phyloP scores from a whole-genome alignment of 129 eudicot genomes.

The Helianthus tuberosus region DNA sequence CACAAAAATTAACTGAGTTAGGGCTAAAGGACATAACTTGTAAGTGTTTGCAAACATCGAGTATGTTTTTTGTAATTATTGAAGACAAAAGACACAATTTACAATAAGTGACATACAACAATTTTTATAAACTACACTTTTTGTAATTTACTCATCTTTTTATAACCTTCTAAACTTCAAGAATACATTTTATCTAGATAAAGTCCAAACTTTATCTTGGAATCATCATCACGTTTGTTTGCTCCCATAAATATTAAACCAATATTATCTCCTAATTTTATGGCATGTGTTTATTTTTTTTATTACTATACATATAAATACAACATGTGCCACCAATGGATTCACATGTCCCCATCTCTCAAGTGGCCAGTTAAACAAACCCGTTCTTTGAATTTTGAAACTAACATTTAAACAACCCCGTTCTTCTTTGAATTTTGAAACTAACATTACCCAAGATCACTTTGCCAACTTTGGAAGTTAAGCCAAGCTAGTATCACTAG shows the following conservation, averaged over 20 bases:
- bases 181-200: conserved; percentile 6
- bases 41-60: too few relatives aligned
- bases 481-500: conserved; percentile 7
- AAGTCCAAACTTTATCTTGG: conserved; percentile 11
- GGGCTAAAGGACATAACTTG: too few relatives aligned
- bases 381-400: conserved; percentile 16
- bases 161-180: conserved; percentile 5
- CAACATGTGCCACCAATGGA: conserved; percentile 21
- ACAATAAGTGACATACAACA: too few relatives aligned
- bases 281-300: conserved; percentile 31
- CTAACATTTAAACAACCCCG: background rate
- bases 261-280: conserved; percentile 18
- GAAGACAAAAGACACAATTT: too few relatives aligned
- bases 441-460: conserved; percentile 21
- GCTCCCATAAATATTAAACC: conserved; percentile 6
- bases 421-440: conserved; percentile 23
- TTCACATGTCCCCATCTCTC: conserved; percentile 30
- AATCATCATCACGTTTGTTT: conserved; percentile 26
- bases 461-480: conserved; percentile 23
- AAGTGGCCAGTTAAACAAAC: conserved; percentile 29
- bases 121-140: too few relatives aligned
- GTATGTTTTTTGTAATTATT: too few relatives aligned
- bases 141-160: too few relatives aligned
- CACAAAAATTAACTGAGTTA: too few relatives aligned
- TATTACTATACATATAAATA: background rate